A percentile compares a stretch with the other conserved stretches of the same genome.
Evolutionary conservation across 257 asterid genomes (phyloP).

Genomic region (Solanum gracilifrons): DNA sequence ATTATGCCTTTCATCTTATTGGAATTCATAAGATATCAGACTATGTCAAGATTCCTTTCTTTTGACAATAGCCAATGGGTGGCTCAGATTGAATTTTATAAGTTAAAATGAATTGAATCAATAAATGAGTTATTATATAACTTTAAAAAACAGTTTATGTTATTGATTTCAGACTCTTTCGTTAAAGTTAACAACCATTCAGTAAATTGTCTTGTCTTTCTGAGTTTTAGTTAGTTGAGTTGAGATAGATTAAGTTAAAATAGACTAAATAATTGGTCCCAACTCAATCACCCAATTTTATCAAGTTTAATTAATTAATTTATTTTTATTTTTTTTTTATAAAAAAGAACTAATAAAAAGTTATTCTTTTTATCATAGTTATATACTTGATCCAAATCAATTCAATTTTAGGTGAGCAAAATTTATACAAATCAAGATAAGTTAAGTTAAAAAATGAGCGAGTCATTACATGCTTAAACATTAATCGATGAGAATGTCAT

Average conservation of each 20-base stretch:
- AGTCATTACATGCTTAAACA: not conserved
- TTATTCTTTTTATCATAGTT: not conserved
- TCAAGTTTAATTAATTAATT: not conserved
- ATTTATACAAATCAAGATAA: not conserved
- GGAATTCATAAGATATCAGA: not conserved
- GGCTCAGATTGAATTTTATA: not conserved
- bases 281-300: not conserved
- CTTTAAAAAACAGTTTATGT: fast-evolving
- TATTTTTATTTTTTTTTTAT: not conserved
- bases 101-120: not conserved
- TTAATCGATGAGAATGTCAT: too few relatives aligned
- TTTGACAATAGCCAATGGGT: not conserved
- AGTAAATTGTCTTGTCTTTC: too few relatives aligned
- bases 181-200: too few relatives aligned
- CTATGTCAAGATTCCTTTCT: not conserved
- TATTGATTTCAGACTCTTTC: too few relatives aligned
- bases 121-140: not conserved
- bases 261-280: not conserved
- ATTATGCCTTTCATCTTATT: not conserved
- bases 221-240: not conserved
- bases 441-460: not conserved
- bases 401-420: not conserved
- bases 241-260: not conserved
- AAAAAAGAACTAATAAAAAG: too few relatives aligned
- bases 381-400: not conserved